Conservation (phyloP, 495 filamentous ascomycete species). For the Rostrohypoxylon terebratum region DNA sequence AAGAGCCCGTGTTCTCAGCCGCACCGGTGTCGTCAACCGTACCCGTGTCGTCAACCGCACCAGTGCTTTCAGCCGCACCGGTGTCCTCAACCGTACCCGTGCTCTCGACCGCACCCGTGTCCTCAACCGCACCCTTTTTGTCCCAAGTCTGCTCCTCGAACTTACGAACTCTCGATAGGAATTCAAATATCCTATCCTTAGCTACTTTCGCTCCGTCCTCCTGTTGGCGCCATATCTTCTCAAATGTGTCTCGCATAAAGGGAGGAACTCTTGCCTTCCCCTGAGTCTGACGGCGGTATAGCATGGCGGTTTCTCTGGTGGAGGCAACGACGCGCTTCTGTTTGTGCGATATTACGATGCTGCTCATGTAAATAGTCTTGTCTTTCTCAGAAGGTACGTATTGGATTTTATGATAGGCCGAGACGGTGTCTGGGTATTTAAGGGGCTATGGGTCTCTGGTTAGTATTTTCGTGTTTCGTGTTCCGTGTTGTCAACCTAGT, state of each 20-base stretch:
- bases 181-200: constrained; percentile 61
- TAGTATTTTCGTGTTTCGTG: neutral
- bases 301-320: constrained; percentile 83
- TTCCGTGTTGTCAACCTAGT: neutral
- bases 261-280: constrained; percentile 69
- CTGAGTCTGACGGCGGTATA: constrained; percentile 78
- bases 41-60: constrained; percentile 72
- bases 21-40: constrained; percentile 81
- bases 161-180: constrained; percentile 66
- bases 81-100: constrained; percentile 77
- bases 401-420: constrained; percentile 86
- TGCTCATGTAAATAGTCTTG: constrained; percentile 63
- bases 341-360: constrained; percentile 80
- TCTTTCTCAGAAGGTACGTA: constrained; percentile 46
- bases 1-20: constrained; percentile 72
- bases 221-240: constrained; percentile 73
- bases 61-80: too few relatives aligned
- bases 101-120: constrained; percentile 80
- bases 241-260: constrained; percentile 76
- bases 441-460: constrained; percentile 71
- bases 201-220: constrained; percentile 65
- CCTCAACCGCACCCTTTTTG: constrained; percentile 74
- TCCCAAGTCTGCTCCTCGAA: constrained; percentile 84
- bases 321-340: constrained; percentile 81
- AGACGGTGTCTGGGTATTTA: constrained; percentile 86